These are phyloP conservation scores for Cruciata laevipes DNA, from an alignment of 257 asterid species.

Conservation along the genomic window DNA sequence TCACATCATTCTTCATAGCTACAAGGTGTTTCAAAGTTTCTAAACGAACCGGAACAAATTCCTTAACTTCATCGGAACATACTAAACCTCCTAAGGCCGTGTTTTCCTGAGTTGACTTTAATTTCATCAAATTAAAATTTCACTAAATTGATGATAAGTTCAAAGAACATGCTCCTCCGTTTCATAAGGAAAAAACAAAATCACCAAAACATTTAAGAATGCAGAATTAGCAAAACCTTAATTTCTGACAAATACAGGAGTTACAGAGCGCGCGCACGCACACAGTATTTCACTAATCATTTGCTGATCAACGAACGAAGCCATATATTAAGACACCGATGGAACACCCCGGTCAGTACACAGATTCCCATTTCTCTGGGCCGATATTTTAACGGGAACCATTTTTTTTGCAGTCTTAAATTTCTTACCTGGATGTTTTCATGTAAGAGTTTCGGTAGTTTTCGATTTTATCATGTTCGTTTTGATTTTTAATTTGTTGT, in stretches of 20 bases:
- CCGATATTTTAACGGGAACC: background rate
- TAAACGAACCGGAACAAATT: background rate
- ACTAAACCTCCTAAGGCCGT: too few relatives aligned
- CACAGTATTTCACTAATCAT: background rate
- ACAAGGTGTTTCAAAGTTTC: background rate
- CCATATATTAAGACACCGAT: slow-evolving; percentile 10
- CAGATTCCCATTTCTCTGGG: background rate
- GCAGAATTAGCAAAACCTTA: background rate
- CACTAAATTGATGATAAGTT: too few relatives aligned
- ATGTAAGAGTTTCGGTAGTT: background rate
- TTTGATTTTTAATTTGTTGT: background rate
- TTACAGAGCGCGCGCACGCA: background rate
- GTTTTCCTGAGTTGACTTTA: too few relatives aligned
- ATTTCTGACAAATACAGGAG: background rate
- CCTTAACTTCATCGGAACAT: too few relatives aligned
- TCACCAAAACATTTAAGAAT: background rate
- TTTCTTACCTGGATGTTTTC: background rate
- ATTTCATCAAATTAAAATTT: too few relatives aligned
- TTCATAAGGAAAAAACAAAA: background rate
- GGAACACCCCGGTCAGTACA: slow-evolving; percentile 19
- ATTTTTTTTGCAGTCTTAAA: background rate
- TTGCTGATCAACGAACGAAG: background rate
- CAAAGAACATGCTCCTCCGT: too few relatives aligned
- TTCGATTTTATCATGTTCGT: background rate
- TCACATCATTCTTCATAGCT: background rate